These are phyloP conservation scores for Irpex rosettiformis DNA, from an alignment of 1,284 basidiomycete species.

Conservation along the genomic window DNA sequence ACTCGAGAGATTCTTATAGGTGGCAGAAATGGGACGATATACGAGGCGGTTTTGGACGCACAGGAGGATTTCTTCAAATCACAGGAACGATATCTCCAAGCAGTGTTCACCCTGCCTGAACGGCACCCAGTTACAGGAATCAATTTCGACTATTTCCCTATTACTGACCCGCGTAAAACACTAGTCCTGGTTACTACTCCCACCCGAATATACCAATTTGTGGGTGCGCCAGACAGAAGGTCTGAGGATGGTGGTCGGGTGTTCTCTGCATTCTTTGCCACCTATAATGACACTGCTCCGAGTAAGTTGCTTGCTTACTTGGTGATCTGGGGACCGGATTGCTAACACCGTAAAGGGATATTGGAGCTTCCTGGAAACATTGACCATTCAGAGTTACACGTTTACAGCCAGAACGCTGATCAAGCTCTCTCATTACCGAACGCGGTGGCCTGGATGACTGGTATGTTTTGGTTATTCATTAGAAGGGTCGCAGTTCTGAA, in stretches of 20 bases:
- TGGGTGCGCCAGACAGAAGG: conserved; percentile 63
- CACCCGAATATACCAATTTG: conserved; percentile 90
- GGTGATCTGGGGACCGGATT: background rate
- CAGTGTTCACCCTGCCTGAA: conserved; percentile 79
- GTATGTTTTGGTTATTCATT: conserved; percentile 35
- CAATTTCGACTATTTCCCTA: conserved; percentile 73
- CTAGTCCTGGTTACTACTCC: conserved; percentile 84
- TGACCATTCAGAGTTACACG: conserved; percentile 73
- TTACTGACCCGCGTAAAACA: conserved; percentile 55
- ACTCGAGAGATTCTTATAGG: conserved; percentile 91
- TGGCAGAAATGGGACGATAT: conserved; percentile 77
- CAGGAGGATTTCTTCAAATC: conserved; percentile 93
- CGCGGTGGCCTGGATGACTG: conserved; percentile 87
- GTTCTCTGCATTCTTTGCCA: conserved; percentile 70
- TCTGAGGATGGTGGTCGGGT: conserved; percentile 76
- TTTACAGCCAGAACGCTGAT: conserved; percentile 68
- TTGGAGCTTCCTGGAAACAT: conserved; percentile 81
- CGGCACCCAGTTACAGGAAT: conserved; percentile 79
- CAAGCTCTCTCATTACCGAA: conserved; percentile 64
- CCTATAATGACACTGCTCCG: conserved; percentile 71
- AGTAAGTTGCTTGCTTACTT: conserved; percentile 49
- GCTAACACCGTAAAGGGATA: conserved; percentile 57
- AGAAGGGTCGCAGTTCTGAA: conserved; percentile 14
- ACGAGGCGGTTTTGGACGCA: conserved; percentile 83
- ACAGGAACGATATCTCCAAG: conserved; percentile 76